Evolutionary conservation across 441 rosid species (phyloP).

Genomic region (Metrosideros polymorpha): DNA sequence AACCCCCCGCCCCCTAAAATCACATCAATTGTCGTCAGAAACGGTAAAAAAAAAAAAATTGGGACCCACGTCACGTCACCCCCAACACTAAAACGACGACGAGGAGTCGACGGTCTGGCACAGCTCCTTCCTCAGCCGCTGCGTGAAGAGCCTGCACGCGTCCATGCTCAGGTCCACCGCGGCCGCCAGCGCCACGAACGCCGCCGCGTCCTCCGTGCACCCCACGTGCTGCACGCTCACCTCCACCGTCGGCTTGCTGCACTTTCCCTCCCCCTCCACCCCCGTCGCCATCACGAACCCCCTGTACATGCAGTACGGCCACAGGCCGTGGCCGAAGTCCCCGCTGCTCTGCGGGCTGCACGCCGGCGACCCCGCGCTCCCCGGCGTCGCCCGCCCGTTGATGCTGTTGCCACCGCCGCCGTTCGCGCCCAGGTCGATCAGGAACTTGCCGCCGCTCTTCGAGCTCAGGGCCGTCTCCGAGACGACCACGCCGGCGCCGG

Average conservation of each 20-base stretch:
- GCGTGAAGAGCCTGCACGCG: constrained; percentile 86
- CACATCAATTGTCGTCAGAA: not conserved
- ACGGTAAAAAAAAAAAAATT: not conserved
- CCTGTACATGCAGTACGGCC: constrained; percentile 54
- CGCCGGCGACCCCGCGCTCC: constrained; percentile 36
- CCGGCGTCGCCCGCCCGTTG: constrained; percentile 17
- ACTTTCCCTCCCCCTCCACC: constrained; percentile 78
- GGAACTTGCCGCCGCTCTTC: constrained; percentile 64
- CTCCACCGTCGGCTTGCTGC: constrained; percentile 78
- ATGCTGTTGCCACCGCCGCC: not conserved
- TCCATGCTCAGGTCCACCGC: constrained; percentile 88
- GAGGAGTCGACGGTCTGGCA: constrained; percentile 29
- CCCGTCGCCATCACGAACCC: constrained; percentile 83
- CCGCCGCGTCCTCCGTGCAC: constrained; percentile 88
- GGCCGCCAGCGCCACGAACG: constrained; percentile 80
- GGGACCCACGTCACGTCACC: not conserved
- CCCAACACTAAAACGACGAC: not conserved
- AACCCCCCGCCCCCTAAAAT: not conserved
- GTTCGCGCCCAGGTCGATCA: constrained; percentile 37
- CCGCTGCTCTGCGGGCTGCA: constrained; percentile 76
- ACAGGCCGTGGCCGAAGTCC: constrained; percentile 54
- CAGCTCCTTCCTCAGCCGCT: constrained; percentile 78
- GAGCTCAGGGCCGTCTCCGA: constrained; percentile 61
- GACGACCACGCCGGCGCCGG: constrained; percentile 51
- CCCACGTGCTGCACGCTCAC: constrained; percentile 83